Base-by-base conservation (phyloP, 768 basidiomycete species). In the Mycena albidolilacea region DNA sequence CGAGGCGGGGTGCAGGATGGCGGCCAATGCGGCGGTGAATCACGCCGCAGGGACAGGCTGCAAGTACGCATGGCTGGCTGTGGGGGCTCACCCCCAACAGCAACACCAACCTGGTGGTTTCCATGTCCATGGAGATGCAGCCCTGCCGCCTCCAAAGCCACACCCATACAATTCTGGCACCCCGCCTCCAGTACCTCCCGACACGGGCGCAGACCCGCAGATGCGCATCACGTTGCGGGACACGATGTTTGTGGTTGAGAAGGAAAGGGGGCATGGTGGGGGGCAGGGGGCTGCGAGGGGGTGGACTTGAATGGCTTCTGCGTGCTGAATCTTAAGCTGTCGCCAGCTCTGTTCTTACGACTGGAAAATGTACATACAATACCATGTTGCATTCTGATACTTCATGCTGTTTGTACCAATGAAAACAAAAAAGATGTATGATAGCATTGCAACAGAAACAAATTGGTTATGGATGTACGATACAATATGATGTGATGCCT, bases 41-140 rank as follows among this genome's bases (percentile, higher is more conserved):
- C 94, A 94, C 78, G 94, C 94, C 7, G 94, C 95, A 11, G 96
- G 96, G 0, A 78, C 95, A 23, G 89, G 90, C 0, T 91, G 92
- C n/a, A 92, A 91, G 80, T 96, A 96, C 76, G 86, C 93, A 11
- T 97, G 96, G 96, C 94, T 97, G 93, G 94, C 85, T 17, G 87
- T 92, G 8, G 88, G 90, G 3, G 15, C 9, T 17, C 39, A 15
- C 11, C 15, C 54, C 11, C 35, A 37, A 10, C 35, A 23, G 23
- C 23, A 23, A 23, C 23, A 23, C 23, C 23, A 23, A 2, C 23
- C 23, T 23, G 19, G 15, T 12, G 46, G 12, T 50, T 21, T 39
- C 12, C 48, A 9, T 39, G 54, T 23, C 23, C 23, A 23, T 1
- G 23, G 1, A 23, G 23, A 23, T 23, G 23, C 46, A 54, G 46